phyloP scores from a whole-genome alignment of 345 rosid species.

The Rhizophora mangle region DNA sequence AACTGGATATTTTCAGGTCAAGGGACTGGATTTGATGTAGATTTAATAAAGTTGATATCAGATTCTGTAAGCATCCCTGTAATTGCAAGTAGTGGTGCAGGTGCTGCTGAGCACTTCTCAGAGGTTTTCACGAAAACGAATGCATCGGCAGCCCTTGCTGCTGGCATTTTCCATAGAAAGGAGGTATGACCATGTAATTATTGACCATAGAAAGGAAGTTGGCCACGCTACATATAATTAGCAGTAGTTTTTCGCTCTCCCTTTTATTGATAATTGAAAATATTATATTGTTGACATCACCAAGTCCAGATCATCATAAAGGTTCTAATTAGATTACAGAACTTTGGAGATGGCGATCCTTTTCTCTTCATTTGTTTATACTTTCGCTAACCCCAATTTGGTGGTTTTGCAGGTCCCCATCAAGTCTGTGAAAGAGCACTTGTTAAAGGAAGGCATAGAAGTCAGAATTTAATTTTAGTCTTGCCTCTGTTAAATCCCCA shows the following conservation, averaged over 20 bases:
- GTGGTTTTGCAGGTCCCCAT: constrained; percentile 69
- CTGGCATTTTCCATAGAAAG: constrained; percentile 94
- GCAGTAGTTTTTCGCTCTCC: neutral
- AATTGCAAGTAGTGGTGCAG: constrained; percentile 98
- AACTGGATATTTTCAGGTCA: constrained; percentile 58
- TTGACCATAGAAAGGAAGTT: no score
- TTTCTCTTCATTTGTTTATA: neutral
- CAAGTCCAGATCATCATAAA: neutral
- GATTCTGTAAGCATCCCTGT: constrained; percentile 94
- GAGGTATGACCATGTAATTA: constrained; percentile 46
- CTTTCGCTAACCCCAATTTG: neutral
- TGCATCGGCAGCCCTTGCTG: constrained; percentile 97
- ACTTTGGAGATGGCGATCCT: neutral
- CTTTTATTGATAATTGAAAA: no score
- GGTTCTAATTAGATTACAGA: neutral
- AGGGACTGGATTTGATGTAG: constrained; percentile 88
- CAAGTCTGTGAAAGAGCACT: constrained; percentile 69
- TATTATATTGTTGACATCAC: no score
- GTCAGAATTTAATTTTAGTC: constrained; percentile 48
- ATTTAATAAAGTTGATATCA: constrained; percentile 71
- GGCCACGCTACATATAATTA: neutral
- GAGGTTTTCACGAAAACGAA: constrained; percentile 74
- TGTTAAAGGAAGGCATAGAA: constrained; percentile 61
- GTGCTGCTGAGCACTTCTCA: constrained; percentile 69
- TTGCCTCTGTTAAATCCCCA: neutral